Conservation (phyloP, 2,329 filamentous ascomycete genomes). For the Cryphonectria radicalis region DNA sequence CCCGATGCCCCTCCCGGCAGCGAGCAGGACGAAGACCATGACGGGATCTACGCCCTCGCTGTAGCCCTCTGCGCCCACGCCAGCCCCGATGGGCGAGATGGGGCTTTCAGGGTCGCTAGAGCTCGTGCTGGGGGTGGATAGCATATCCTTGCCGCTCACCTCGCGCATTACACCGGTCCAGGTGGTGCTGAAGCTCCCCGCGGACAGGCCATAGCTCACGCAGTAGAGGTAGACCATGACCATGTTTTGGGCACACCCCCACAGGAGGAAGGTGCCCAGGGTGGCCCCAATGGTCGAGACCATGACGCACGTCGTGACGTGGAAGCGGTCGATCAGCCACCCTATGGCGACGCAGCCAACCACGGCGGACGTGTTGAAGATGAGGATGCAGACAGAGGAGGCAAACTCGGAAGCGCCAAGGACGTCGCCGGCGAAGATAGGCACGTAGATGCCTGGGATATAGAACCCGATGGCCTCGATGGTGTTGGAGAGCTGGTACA, state of each 20-base stretch:
- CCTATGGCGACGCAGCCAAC: constrained; percentile 64
- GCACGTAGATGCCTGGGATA: constrained; percentile 65
- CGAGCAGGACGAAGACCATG: constrained; percentile 63
- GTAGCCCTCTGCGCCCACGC: constrained; percentile 6
- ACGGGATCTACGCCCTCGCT: constrained; percentile 45
- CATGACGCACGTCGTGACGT: constrained; percentile 58
- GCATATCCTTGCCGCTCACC: constrained; percentile 36
- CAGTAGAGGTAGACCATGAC: constrained; percentile 63
- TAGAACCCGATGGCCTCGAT: constrained; percentile 66
- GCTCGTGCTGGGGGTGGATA: constrained; percentile 23
- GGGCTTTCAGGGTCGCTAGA: constrained; percentile 30
- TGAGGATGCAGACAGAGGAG: constrained; percentile 59
- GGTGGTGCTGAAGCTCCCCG: constrained; percentile 64
- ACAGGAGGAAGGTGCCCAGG: constrained; percentile 61
- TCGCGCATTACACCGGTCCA: constrained; percentile 63
- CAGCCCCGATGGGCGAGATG: constrained; percentile 7
- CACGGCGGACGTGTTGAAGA: constrained; percentile 64
- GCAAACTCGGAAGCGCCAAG: constrained; percentile 53
- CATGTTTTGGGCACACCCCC: constrained; percentile 61
- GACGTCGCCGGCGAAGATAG: constrained; percentile 56
- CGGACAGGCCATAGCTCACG: constrained; percentile 67
- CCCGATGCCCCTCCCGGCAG: constrained; percentile 63
- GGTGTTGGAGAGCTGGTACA: constrained; percentile 62
- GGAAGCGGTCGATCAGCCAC: constrained; percentile 56
- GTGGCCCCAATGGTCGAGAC: constrained; percentile 62